These are phyloP conservation scores for Evernia prunastri DNA, from an alignment of 495 filamentous ascomycete species.

Conservation along the genomic window DNA sequence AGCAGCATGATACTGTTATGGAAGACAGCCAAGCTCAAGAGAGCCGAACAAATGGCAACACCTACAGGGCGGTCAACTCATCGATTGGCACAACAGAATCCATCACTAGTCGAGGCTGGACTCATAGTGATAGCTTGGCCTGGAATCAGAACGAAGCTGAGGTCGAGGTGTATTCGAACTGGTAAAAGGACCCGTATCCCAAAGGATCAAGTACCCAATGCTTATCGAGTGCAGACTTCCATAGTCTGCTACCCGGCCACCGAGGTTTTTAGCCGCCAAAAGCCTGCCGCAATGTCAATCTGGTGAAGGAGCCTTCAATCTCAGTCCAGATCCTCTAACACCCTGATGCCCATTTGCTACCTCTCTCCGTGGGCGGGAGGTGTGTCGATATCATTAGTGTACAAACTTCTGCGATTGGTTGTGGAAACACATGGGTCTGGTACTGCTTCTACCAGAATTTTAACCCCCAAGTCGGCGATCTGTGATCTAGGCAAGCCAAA, in stretches of 20 bases:
- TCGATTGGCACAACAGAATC: neutral
- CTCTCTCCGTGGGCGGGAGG: neutral
- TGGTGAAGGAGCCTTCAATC: neutral
- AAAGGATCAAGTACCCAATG: neutral
- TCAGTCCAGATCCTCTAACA: neutral
- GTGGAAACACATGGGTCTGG: neutral
- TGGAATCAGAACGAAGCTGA: conserved; percentile 10
- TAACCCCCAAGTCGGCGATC: neutral
- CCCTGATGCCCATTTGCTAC: neutral
- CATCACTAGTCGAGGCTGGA: conserved; percentile 3
- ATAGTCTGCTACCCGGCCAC: neutral
- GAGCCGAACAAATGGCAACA: conserved; percentile 1
- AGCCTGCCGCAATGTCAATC: neutral
- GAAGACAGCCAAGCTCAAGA: conserved; percentile 16
- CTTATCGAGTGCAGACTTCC: conserved; percentile 11
- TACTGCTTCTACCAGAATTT: neutral
- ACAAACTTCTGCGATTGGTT: neutral
- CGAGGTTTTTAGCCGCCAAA: neutral
- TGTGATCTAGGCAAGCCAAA: neutral
- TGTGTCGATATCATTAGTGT: neutral
- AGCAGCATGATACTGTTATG: conserved; percentile 21
- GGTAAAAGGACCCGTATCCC: conserved; percentile 8
- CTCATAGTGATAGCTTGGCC: conserved; percentile 5
- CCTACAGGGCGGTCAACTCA: conserved; percentile 10
- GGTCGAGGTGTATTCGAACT: conserved; percentile 7